Conservation (phyloP, 768 basidiomycete genomes). For the Amanita exitialis region DNA sequence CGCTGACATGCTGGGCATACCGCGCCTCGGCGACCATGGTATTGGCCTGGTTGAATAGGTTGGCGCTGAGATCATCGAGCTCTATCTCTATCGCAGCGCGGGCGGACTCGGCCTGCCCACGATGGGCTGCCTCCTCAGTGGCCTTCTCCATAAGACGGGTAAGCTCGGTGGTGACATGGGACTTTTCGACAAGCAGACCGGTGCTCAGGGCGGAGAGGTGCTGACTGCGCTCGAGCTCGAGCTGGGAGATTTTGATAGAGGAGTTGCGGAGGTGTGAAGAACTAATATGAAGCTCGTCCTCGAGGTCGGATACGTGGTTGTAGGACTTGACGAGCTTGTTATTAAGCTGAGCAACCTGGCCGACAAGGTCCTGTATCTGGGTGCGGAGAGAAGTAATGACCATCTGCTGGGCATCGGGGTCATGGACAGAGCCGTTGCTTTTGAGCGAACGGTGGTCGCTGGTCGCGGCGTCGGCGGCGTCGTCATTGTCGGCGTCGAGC, state of each 20-base stretch:
- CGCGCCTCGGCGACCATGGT: constrained; percentile 97
- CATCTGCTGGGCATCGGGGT: constrained; percentile 68
- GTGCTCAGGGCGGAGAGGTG: constrained; percentile 88
- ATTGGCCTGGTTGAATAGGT: constrained; percentile 87
- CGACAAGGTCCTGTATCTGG: constrained; percentile 80
- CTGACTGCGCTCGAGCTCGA: constrained; percentile 78
- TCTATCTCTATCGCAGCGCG: constrained; percentile 83
- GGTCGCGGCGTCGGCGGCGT: background rate
- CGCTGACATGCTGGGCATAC: constrained; percentile 49
- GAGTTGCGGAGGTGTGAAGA: constrained; percentile 48
- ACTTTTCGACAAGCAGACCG: constrained; percentile 84
- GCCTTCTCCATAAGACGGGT: constrained; percentile 89
- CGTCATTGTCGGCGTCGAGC: background rate
- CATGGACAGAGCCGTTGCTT: constrained; percentile 11
- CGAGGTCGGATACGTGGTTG: constrained; percentile 85
- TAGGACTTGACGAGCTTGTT: constrained; percentile 88
- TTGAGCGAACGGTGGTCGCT: constrained; percentile 1
- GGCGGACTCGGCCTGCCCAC: constrained; percentile 85
- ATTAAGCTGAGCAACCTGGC: constrained; percentile 88
- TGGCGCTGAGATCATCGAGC: constrained; percentile 87
- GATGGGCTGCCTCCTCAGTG: constrained; percentile 87
- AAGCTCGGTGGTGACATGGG: constrained; percentile 85
- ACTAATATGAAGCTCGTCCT: constrained; percentile 74
- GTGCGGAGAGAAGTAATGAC: constrained; percentile 72
- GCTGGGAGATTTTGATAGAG: constrained; percentile 58